These are phyloP conservation scores for Cenchrus americanus DNA, from an alignment of 176 grass and related monocot species.

Conservation along the genomic window DNA sequence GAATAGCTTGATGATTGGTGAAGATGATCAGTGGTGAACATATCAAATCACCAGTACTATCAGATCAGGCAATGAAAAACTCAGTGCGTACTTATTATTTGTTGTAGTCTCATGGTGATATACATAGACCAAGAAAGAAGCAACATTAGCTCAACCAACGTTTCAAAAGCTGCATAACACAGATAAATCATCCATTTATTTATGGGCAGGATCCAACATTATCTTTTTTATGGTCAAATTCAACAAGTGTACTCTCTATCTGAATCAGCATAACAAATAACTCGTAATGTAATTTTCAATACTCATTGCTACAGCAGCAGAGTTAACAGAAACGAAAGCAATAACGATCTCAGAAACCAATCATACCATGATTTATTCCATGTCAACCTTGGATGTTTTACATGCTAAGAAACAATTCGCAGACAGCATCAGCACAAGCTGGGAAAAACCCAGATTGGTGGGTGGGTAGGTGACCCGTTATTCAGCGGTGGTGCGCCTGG, in stretches of 20 bases:
- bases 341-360: slow-evolving; percentile 3
- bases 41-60: too few species aligned
- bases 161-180: slow-evolving; percentile 17
- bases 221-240: not conserved
- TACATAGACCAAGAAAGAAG: slow-evolving; percentile 22
- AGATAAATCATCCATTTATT: not conserved
- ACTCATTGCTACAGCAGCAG: slow-evolving; percentile 4
- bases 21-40: not conserved
- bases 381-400: slow-evolving; percentile 21
- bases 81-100: not conserved
- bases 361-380: slow-evolving; percentile 26
- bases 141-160: slow-evolving; percentile 8
- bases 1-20: not conserved
- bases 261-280: slow-evolving; percentile 16
- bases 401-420: not conserved
- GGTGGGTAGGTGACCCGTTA: slow-evolving; percentile 24
- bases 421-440: slow-evolving; percentile 56
- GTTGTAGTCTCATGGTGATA: slow-evolving; percentile 22
- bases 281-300: not conserved
- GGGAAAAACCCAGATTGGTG: slow-evolving; percentile 70
- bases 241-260: not conserved
- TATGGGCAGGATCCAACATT: not conserved
- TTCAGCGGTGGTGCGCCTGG: slow-evolving; percentile 48
- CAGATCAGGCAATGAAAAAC: too few species aligned
- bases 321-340: slow-evolving; percentile 23